phyloP scores from a whole-genome alignment of 805 yeast genomes.

The Pachysolen tannophilus region DNA sequence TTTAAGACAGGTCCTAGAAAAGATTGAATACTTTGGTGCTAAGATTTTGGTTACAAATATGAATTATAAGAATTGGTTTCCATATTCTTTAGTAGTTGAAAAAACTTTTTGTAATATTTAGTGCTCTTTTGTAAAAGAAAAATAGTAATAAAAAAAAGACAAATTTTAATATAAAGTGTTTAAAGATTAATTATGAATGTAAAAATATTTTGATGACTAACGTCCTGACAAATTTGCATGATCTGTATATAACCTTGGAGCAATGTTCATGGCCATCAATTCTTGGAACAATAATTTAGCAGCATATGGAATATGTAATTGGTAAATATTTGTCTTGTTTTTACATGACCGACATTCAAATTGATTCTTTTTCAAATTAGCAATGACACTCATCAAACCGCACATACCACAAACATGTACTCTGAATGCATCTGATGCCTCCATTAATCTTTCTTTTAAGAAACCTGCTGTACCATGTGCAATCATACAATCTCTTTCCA shows the following conservation, averaged over 20 bases:
- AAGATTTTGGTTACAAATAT: too few relatives aligned
- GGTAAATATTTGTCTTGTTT: slow-evolving; percentile 96
- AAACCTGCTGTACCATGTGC: slow-evolving; percentile 99
- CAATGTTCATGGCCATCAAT: slow-evolving; percentile 98
- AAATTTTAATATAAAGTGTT: background rate
- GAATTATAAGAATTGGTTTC: too few relatives aligned
- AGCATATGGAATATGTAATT: slow-evolving; percentile 96
- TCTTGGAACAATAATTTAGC: slow-evolving; percentile 98
- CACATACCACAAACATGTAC: slow-evolving; percentile 98
- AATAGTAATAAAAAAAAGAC: slow-evolving; percentile 3
- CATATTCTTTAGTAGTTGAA: too few relatives aligned
- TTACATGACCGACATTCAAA: slow-evolving; percentile 98
- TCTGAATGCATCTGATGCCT: slow-evolving; percentile 97
- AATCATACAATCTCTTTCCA: slow-evolving; percentile 99
- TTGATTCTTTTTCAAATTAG: slow-evolving; percentile 94
- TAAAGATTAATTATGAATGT: too few relatives aligned
- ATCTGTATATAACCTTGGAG: slow-evolving; percentile 96
- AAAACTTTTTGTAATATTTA: too few relatives aligned
- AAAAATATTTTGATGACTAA: too few relatives aligned
- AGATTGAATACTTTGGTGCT: too few relatives aligned
- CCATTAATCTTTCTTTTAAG: slow-evolving; percentile 96
- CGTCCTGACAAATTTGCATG: slow-evolving; percentile 45
- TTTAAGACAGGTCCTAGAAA: too few relatives aligned
- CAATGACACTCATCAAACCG: slow-evolving; percentile 97
- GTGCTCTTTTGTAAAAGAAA: slow-evolving; percentile 1